Evolutionary conservation across 2,329 filamentous ascomycete species (phyloP).

Genomic region (Lachnellula hyalina): DNA sequence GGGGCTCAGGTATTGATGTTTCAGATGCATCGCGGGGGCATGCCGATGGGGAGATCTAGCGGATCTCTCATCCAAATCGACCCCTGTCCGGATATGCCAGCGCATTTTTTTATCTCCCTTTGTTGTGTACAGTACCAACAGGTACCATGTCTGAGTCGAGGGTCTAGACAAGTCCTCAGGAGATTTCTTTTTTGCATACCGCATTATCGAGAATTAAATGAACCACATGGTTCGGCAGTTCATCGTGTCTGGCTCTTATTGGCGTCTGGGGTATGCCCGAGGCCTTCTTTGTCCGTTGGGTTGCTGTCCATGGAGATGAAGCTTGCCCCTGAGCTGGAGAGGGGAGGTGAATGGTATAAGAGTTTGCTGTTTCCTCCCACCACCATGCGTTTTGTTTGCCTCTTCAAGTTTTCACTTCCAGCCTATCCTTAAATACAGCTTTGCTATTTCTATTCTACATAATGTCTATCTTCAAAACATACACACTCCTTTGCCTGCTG

Average conservation of each 20-base stretch:
- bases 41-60: not conserved
- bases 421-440: not conserved
- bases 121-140: not conserved
- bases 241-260: not conserved
- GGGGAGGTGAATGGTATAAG: not conserved
- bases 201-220: not conserved
- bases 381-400: not conserved
- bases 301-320: not conserved
- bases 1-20: not conserved
- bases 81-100: not conserved
- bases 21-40: not conserved
- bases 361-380: not conserved
- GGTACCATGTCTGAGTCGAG: not conserved
- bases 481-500: not conserved
- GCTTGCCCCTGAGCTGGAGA: not conserved
- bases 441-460: not conserved
- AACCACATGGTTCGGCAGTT: not conserved
- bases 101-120: not conserved
- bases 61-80: not conserved
- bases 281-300: not conserved
- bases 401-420: not conserved
- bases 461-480: not conserved
- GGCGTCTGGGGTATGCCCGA: not conserved
- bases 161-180: not conserved
- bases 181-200: not conserved